These are phyloP conservation scores for Arthrobotrys entomopaga DNA, from an alignment of 2,329 filamentous ascomycete genomes.

Conservation along the genomic window DNA sequence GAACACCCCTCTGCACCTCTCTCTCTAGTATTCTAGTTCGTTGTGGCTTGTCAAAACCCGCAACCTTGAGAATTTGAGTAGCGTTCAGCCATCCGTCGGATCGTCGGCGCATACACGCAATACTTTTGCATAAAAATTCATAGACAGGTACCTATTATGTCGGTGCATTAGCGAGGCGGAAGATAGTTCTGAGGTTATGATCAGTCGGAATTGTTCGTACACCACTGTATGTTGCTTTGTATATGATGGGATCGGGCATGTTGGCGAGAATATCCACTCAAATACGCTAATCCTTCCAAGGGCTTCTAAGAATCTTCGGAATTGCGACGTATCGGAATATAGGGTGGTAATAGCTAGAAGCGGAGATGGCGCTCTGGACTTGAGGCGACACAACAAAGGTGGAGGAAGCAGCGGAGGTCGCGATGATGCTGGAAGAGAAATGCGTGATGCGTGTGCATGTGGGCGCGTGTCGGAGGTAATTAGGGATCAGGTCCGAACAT, in stretches of 20 bases:
- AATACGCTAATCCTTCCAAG: too few relatives aligned
- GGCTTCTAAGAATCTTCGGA: too few relatives aligned
- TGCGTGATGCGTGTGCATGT: constrained; percentile 51
- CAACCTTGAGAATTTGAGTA: constrained; percentile 97
- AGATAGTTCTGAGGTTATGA: too few relatives aligned
- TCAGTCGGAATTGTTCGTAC: constrained; percentile 61
- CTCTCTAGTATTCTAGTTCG: constrained; percentile 93
- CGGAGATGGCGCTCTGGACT: neutral
- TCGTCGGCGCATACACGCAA: constrained; percentile 86
- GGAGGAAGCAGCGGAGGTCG: neutral
- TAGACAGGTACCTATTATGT: constrained; percentile 85
- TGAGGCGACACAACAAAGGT: neutral
- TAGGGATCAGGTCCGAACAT: neutral
- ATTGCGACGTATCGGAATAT: too few relatives aligned
- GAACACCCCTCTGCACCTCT: constrained; percentile 93
- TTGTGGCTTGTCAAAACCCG: constrained; percentile 95
- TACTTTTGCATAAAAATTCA: constrained; percentile 83
- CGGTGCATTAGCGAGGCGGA: constrained; percentile 16
- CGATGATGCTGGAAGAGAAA: neutral
- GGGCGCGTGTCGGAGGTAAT: constrained; percentile 43
- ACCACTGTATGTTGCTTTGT: constrained; percentile 76
- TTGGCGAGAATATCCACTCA: constrained; percentile 4
- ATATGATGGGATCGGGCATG: constrained; percentile 64
- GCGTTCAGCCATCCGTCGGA: constrained; percentile 98
- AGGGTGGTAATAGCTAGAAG: too few relatives aligned